Conservation (phyloP, 495 filamentous ascomycete genomes). For the Paragyromitra xinjiangensis region DNA sequence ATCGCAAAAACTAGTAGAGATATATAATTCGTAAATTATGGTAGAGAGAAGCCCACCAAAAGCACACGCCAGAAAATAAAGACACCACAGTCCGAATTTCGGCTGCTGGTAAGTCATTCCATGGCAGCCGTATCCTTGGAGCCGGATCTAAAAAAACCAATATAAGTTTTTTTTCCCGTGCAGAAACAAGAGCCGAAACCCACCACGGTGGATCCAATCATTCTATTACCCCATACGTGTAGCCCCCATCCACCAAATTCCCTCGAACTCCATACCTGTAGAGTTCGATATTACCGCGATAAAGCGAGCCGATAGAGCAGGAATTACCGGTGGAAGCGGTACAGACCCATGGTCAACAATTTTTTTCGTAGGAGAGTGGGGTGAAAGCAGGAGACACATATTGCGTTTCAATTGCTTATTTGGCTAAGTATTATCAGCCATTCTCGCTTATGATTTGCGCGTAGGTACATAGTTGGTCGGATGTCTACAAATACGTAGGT, state of each 20-base stretch:
- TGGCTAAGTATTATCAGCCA: constrained; percentile 26
- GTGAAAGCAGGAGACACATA: constrained; percentile 31
- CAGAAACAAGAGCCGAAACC: constrained; percentile 34
- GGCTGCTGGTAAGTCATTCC: constrained; percentile 10
- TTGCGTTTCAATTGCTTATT: constrained; percentile 27
- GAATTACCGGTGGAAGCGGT: constrained; percentile 13
- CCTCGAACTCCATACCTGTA: constrained; percentile 13
- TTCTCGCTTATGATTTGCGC: constrained; percentile 34
- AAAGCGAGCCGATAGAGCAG: constrained; percentile 10
- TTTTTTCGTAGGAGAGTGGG: not conserved
- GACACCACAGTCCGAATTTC: not conserved
- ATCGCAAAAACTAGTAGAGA: constrained; percentile 6
- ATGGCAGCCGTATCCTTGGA: constrained; percentile 10
- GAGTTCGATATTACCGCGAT: constrained; percentile 9
- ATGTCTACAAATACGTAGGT: not conserved
- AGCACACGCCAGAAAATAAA: constrained; percentile 10
- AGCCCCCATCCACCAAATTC: constrained; percentile 11
- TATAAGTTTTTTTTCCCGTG: not conserved
- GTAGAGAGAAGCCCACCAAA: constrained; percentile 9
- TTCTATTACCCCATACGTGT: constrained; percentile 20
- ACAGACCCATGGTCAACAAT: constrained; percentile 24
- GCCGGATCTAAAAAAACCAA: constrained; percentile 25
- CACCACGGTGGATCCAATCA: constrained; percentile 25
- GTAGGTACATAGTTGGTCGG: not conserved
- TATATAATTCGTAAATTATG: not conserved